Percentiles rank a stretch among this genome's conserved stretches.
phyloP scores from a whole-genome alignment of 768 basidiomycete species.

The Naganishia onofrii region DNA sequence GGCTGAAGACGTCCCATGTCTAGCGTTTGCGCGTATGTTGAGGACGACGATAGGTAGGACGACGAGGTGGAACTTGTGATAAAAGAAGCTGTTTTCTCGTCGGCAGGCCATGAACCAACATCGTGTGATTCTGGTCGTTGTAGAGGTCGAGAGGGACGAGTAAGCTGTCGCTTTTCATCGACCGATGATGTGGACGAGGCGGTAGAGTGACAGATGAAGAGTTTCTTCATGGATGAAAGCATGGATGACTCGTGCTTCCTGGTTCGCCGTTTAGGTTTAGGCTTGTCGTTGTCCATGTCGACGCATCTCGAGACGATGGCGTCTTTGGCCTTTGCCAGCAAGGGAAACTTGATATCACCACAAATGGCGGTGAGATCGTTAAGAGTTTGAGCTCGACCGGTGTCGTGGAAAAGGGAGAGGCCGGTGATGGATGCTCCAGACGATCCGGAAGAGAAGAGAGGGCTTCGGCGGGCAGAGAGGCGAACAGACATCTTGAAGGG shows the following conservation, averaged over 20 bases:
- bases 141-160: background rate
- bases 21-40: background rate
- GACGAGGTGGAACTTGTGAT: background rate
- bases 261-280: background rate
- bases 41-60: background rate
- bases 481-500: background rate
- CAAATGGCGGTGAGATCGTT: conserved; percentile 12
- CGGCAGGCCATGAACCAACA: background rate
- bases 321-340: conserved; percentile 6
- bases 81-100: background rate
- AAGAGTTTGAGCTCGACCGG: background rate
- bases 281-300: background rate
- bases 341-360: background rate
- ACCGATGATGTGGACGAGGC: background rate
- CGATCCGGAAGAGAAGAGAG: background rate
- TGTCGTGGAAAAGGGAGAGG: conserved; percentile 16
- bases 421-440: conserved; percentile 10
- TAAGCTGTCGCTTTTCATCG: background rate
- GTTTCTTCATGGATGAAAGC: background rate
- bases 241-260: background rate
- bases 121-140: background rate
- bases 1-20: background rate
- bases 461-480: background rate
- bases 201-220: conserved; percentile 8
- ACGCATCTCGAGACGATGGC: background rate